Evolutionary conservation across 1,284 basidiomycete genomes (phyloP).

Genomic region (Ceraceosorus guamensis): DNA sequence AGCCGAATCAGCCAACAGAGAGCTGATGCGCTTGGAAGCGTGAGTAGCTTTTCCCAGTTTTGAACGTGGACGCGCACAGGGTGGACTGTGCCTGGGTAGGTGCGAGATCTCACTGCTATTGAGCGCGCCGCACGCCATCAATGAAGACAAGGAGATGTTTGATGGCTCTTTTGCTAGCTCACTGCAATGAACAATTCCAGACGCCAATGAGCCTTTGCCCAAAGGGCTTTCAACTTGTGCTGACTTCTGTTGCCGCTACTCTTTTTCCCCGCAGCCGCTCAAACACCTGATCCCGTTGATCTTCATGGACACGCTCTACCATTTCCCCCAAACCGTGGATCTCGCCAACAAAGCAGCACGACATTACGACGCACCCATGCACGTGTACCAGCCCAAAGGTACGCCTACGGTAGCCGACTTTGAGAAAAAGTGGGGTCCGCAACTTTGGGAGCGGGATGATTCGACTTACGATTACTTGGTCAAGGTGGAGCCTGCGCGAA

Average conservation of each 20-base stretch:
- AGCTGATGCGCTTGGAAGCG: constrained; percentile 18
- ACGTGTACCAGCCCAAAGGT: constrained; percentile 71
- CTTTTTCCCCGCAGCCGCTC: constrained; percentile 4
- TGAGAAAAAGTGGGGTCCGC: constrained; percentile 70
- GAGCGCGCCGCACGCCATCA: no score
- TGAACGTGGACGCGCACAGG: background rate
- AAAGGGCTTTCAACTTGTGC: no score
- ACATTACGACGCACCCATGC: constrained; percentile 66
- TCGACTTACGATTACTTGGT: constrained; percentile 82
- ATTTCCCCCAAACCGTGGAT: constrained; percentile 86
- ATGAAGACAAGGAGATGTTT: no score
- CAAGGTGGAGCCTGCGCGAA: constrained; percentile 88
- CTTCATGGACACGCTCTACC: constrained; percentile 77
- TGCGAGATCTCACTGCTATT: no score
- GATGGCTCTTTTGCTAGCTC: no score
- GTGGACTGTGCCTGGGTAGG: no score
- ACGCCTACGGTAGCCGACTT: constrained; percentile 68
- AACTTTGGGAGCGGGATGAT: constrained; percentile 83
- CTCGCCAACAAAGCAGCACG: constrained; percentile 72
- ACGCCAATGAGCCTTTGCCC: no score
- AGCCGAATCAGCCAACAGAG: constrained; percentile 34
- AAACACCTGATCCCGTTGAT: constrained; percentile 47
- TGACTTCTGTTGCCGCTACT: no score
- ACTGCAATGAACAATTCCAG: no score
- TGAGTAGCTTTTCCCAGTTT: constrained; percentile 2